Evolutionary conservation across 2,329 filamentous ascomycete genomes (phyloP).

Genomic region (Decorospora gaudefroyi): DNA sequence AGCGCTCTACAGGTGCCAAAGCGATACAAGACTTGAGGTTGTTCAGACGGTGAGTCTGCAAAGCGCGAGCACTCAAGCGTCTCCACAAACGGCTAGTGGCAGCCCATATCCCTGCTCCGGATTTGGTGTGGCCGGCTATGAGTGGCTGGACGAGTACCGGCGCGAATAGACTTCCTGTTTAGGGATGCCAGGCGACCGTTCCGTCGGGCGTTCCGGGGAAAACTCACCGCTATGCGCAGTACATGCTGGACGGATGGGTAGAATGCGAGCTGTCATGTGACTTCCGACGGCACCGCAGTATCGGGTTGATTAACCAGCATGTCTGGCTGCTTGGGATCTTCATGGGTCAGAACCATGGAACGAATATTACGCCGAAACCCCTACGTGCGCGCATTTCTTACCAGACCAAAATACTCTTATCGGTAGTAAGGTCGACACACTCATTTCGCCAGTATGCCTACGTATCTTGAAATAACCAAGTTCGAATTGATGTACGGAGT

Average conservation of each 20-base stretch:
- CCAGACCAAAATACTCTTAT: conserved; percentile 10
- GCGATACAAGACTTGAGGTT: conserved; percentile 12
- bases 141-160: conserved; percentile 16
- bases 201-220: conserved; percentile 21
- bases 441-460: conserved; percentile 3
- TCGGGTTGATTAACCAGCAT: conserved; percentile 11
- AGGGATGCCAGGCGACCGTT: conserved; percentile 17
- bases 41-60: conserved; percentile 30
- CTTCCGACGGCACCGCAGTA: conserved; percentile 8
- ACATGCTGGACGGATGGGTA: conserved; percentile 10
- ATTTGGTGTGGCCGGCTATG: conserved; percentile 15
- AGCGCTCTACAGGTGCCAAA: neutral
- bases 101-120: conserved; percentile 14
- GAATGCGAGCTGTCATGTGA: conserved; percentile 27
- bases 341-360: conserved; percentile 8
- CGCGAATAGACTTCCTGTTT: conserved; percentile 22
- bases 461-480: conserved; percentile 1
- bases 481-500: too few species aligned
- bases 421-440: conserved; percentile 8
- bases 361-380: conserved; percentile 18
- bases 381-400: conserved; percentile 14
- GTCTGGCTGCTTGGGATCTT: conserved; percentile 3
- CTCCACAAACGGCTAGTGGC: conserved; percentile 19
- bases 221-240: conserved; percentile 31
- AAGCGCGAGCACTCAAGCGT: conserved; percentile 22